Percentiles rank a stretch among this genome's conserved stretches.
Evolutionary conservation across 2,329 filamentous ascomycete species (phyloP).

Genomic region (Karstenula rhodostoma): DNA sequence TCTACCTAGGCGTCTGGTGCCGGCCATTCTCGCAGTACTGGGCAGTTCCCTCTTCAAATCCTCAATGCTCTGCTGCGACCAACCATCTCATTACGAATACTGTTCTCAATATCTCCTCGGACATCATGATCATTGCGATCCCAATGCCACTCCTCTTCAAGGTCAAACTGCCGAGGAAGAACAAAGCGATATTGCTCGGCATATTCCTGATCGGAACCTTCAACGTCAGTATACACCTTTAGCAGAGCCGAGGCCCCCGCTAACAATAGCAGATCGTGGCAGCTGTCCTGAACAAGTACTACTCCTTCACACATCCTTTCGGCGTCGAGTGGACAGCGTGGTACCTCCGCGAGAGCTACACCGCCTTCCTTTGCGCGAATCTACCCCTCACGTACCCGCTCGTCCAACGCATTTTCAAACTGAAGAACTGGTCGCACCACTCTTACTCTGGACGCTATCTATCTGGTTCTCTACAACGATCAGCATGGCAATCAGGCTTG

Average conservation of each 20-base stretch:
- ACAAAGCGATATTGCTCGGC: conserved; percentile 62
- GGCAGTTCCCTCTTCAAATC: conserved; percentile 54
- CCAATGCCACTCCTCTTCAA: conserved; percentile 57
- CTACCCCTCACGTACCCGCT: conserved; percentile 68
- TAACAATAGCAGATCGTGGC: conserved; percentile 57
- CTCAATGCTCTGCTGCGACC: conserved; percentile 54
- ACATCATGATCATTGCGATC: conserved; percentile 56
- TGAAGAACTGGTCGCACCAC: conserved; percentile 43
- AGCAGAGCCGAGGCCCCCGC: neutral
- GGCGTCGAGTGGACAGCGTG: conserved; percentile 66
- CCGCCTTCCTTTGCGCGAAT: conserved; percentile 68
- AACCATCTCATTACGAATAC: conserved; percentile 52
- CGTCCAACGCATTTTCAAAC: conserved; percentile 57
- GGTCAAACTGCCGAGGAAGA: conserved; percentile 53
- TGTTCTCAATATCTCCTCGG: conserved; percentile 56
- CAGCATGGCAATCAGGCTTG: conserved; percentile 7
- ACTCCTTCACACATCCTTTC: conserved; percentile 66
- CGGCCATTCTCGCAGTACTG: conserved; percentile 62
- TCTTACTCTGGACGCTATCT: conserved; percentile 23
- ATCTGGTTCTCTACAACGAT: conserved; percentile 6
- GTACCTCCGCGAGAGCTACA: conserved; percentile 66
- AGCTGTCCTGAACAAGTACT: conserved; percentile 68
- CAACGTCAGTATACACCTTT: conserved; percentile 29
- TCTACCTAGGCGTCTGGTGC: conserved; percentile 64
- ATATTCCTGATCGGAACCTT: conserved; percentile 64